Conservation (phyloP, 257 asterid genomes). For the Rubia yunnanensis region DNA sequence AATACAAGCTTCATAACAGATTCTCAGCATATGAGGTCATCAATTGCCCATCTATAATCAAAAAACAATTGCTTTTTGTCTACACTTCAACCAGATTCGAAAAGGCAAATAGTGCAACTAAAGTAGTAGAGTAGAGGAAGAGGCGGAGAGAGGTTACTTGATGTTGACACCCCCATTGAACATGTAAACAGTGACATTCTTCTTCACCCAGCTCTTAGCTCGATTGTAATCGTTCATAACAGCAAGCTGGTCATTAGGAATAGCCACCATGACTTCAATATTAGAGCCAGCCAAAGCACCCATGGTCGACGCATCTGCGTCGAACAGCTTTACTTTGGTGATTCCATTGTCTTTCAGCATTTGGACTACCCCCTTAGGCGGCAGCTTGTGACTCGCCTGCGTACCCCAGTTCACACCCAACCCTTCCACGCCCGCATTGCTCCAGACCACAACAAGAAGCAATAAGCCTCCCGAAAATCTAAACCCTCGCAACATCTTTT, state of each 20-base stretch:
- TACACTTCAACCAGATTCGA: neutral
- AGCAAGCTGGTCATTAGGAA: slow-evolving; percentile 25
- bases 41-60: no score
- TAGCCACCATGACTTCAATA: slow-evolving; percentile 33
- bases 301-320: slow-evolving; percentile 28
- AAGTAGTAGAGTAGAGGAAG: neutral
- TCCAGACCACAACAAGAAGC: neutral
- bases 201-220: slow-evolving; percentile 26
- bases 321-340: slow-evolving; percentile 28
- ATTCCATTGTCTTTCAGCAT: slow-evolving; percentile 31
- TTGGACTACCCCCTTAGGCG: slow-evolving; percentile 27
- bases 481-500: slow-evolving; percentile 12
- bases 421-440: slow-evolving; percentile 17
- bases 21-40: no score
- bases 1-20: no score
- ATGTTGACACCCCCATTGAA: slow-evolving; percentile 27
- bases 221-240: slow-evolving; percentile 20
- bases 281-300: slow-evolving; percentile 27
- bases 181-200: slow-evolving; percentile 18
- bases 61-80: no score
- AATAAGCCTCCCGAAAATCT: slow-evolving; percentile 7
- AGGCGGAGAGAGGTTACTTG: slow-evolving; percentile 19
- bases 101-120: neutral
- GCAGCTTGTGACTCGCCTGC: slow-evolving; percentile 27
- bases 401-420: slow-evolving; percentile 43